Base-by-base conservation (phyloP, 108 stramenopile species). In the Schizochytrium sp. region DNA sequence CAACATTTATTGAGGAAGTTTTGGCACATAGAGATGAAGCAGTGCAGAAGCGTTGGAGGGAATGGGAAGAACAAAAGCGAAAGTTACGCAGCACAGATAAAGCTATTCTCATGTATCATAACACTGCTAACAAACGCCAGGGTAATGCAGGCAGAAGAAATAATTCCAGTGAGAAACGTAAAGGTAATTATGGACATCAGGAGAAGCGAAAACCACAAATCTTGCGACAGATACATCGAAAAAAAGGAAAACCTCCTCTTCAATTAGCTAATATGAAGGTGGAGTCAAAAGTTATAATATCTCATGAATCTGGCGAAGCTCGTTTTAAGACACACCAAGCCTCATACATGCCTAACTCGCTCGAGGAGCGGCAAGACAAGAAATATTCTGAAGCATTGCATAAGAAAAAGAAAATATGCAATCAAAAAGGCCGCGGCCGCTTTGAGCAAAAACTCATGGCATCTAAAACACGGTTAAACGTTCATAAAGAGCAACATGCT, bases 1-100 rank as follows among this genome's bases (percentile, higher is more conserved):
- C 76, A 8, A 83, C 76, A 13, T 83, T 83, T 55, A 83, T 83
- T 53, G 53, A 83, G 76, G 76, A 83, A 28, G 76, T 83, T 40
- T 10, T 83, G 15, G 76, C 76, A 8, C n/a, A 83, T 42, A 10
- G 76, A 5, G 76, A 83, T 10, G n/a, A 42, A 10, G 76, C 10
- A 10, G 53, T 83, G 17, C 8, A 83, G 28, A 28, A 10, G 50
- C 10, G 28, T 47, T 83, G 76, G 76, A n/a, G 53, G 50, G 76
- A 49, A n/a, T 83, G 76, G 76, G 76, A 83, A 53, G 28, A 40
- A 5, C 76, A 83, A 42, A 83, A 83, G 76, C 76, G 10, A 40
- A 40, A 17, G 76, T n/a, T 83, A 53, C 76, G 76, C 76, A 49
- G 28, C 50, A 83, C 47, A 5, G 76, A 55, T 28, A 40, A 83